phyloP scores from a whole-genome alignment of 768 basidiomycete genomes.

The Amanita thiersii region DNA sequence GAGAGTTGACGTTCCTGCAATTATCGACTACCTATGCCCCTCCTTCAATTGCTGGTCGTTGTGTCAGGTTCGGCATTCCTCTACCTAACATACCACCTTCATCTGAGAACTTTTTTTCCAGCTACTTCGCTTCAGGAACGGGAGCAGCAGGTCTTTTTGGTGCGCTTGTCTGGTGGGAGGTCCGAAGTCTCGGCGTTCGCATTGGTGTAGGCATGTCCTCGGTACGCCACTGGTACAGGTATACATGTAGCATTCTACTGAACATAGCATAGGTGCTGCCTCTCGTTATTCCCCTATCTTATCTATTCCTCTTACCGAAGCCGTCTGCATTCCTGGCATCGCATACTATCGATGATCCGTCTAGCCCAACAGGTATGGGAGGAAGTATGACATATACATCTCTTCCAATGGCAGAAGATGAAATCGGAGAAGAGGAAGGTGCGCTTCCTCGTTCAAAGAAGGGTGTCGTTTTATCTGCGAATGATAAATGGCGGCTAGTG shows the following conservation, averaged over 20 bases:
- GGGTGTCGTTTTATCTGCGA: conserved; percentile 45
- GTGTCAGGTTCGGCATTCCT: conserved; percentile 55
- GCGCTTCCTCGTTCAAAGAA: conserved; percentile 28
- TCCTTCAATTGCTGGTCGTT: conserved; percentile 60
- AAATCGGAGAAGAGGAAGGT: conserved; percentile 30
- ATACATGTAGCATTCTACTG: conserved; percentile 4
- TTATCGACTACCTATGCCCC: conserved; percentile 77
- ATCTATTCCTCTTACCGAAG: conserved; percentile 69
- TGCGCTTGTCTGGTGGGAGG: conserved; percentile 91
- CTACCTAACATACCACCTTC: background rate
- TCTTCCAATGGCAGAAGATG: conserved; percentile 31
- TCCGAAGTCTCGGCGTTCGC: conserved; percentile 78
- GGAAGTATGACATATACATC: conserved; percentile 35
- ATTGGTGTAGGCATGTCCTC: conserved; percentile 78
- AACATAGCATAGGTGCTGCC: conserved; percentile 59
- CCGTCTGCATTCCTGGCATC: conserved; percentile 39
- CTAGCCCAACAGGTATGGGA: conserved; percentile 20
- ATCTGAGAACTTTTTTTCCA: conserved; percentile 15
- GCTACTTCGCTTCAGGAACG: conserved; percentile 91
- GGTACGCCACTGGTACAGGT: conserved; percentile 32
- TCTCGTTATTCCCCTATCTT: conserved; percentile 68
- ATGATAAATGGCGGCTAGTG: conserved; percentile 77
- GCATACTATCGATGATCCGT: conserved; percentile 28
- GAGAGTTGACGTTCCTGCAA: conserved; percentile 92
- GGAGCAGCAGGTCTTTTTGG: conserved; percentile 92